Evolutionary conservation across 139 green algal genomes (phyloP), one percentile per base, ranked within the genome.

Genomic region (Parachlorella kessleri): DNA sequence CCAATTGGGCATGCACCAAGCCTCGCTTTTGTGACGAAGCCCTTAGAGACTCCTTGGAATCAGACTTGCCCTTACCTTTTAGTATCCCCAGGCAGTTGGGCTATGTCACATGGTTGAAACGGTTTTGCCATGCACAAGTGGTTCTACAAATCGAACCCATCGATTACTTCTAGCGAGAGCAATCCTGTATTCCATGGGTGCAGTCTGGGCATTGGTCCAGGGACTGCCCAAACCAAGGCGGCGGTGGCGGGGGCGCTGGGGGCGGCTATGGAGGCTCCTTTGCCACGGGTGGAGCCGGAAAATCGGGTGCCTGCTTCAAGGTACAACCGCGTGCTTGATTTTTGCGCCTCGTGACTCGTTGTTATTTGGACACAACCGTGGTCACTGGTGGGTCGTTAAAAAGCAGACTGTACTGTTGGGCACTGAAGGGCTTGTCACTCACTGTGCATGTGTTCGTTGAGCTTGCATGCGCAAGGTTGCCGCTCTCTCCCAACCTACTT

Each of bases 201-300:
- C 41, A 53, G 33, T 14, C 55, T 54, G 70, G 70, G 32, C 70
- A 76, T 55, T 76, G 78, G 78, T 18, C 35, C 1, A 24, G 28
- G 28, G 41, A 75, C 54, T 81, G 76, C 55, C 76, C 76, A 38
- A 81, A 75, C 55, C 76, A 75, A 30, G 36, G 75, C 4, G 42
- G 6, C 38, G 64, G 64, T 8, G 40, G 32, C 39, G 73, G 73
- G 6, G 65, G 32, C 30, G 42, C 42, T 35, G 75, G 55, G 30
- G 72, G 38, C 38, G 33, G 24, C 33, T 41, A 24, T 42, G 74
- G 55, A 4, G 64, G 75, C 36, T 38, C 2, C 75, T 33, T 30
- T 35, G 63, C 9, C 28, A 53, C 8, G 18, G 42, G n/a, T 1
- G 42, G 54, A 23, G 48, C 33, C 32, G 48, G 71, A 48, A 76